Conservation (phyloP, 192 early-diverging fungal genomes). For the Backusella macrospora region DNA sequence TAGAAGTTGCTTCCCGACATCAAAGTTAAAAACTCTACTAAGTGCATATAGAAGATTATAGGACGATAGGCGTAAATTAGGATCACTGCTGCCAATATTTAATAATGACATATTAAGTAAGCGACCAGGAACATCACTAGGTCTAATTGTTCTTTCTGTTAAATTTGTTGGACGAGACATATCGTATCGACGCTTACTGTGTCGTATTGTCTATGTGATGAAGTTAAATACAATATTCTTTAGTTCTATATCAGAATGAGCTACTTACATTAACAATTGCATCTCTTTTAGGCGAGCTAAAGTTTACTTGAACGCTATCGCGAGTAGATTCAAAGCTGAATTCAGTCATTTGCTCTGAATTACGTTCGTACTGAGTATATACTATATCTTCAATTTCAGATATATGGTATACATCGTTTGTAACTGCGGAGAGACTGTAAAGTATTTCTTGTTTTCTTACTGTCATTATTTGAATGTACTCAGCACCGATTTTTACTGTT, state of each 20-base stretch:
- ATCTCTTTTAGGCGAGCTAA: constrained; percentile 77
- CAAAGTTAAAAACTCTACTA: constrained; percentile 76
- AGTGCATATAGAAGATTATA: constrained; percentile 88
- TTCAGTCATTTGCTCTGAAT: constrained; percentile 63
- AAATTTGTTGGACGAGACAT: constrained; percentile 55
- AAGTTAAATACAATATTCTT: not conserved
- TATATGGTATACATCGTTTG: constrained; percentile 89
- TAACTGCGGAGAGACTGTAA: constrained; percentile 64
- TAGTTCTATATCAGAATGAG: constrained; percentile 28
- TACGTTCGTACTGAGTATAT: constrained; percentile 54
- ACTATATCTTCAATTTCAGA: constrained; percentile 40
- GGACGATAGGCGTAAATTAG: constrained; percentile 72
- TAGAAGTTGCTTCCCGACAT: constrained; percentile 74
- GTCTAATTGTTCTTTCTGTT: constrained; percentile 72
- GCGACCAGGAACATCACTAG: constrained; percentile 86
- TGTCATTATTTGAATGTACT: constrained; percentile 81
- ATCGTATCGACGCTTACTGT: constrained; percentile 66
- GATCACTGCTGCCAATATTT: constrained; percentile 80
- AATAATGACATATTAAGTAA: constrained; percentile 91
- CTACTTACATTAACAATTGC: constrained; percentile 50
- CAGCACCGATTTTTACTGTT: constrained; percentile 78
- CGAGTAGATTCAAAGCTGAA: constrained; percentile 78
- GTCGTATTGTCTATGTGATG: constrained; percentile 61
- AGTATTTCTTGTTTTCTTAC: constrained; percentile 56
- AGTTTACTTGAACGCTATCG: constrained; percentile 60